Percentiles rank a stretch among this genome's conserved stretches.
Evolutionary conservation across 306 rosid species (phyloP).

Genomic region (Quercus mongolica): DNA sequence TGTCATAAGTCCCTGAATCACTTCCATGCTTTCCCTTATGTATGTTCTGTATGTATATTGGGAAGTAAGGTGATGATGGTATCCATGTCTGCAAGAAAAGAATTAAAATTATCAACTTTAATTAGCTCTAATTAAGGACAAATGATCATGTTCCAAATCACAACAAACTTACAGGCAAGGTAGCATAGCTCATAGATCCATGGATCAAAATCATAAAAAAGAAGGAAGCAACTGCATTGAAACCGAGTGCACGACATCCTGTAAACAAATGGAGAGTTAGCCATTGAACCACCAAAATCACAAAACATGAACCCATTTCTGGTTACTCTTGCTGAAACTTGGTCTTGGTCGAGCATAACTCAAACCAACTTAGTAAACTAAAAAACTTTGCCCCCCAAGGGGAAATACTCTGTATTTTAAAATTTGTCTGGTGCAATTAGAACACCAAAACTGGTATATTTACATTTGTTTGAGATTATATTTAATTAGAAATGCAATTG

Average conservation of each 20-base stretch:
- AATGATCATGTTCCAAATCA: not conserved
- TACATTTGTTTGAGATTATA: not conserved
- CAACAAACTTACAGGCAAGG: slow-evolving; percentile 57
- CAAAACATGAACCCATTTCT: too few species aligned
- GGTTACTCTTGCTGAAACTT: too few species aligned
- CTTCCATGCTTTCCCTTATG: slow-evolving; percentile 78
- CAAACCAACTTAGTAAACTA: not conserved
- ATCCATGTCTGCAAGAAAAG: slow-evolving; percentile 59
- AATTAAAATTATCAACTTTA: not conserved
- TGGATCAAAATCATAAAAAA: slow-evolving; percentile 36
- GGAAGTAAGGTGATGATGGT: slow-evolving; percentile 70
- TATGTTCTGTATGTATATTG: slow-evolving; percentile 58
- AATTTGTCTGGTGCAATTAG: not conserved
- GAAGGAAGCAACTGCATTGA: slow-evolving; percentile 52
- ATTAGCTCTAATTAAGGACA: not conserved
- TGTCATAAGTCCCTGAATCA: slow-evolving; percentile 62
- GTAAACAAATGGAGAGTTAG: not conserved
- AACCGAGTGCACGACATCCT: slow-evolving; percentile 57
- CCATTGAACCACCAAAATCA: too few species aligned
- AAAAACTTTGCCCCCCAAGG: not conserved
- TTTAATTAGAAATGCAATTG: not conserved
- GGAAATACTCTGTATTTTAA: not conserved
- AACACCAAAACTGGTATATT: not conserved
- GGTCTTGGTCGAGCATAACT: too few species aligned
- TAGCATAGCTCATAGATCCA: slow-evolving; percentile 49